Evolutionary conservation across 768 basidiomycete species (phyloP).

Genomic region (Pluteus cervinus): DNA sequence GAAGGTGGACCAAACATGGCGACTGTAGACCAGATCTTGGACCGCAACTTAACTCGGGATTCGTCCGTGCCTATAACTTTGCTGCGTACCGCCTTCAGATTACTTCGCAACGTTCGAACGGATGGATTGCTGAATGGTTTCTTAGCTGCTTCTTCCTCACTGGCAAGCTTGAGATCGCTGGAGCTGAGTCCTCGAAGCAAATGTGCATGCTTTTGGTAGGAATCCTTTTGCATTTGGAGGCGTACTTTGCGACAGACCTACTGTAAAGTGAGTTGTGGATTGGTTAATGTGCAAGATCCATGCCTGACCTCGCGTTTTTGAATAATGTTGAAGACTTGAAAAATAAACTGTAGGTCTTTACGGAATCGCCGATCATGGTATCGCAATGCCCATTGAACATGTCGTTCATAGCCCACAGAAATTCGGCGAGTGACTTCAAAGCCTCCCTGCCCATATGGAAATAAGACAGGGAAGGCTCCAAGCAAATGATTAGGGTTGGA

Average conservation of each 20-base stretch:
- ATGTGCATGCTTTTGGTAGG: slow-evolving; percentile 15
- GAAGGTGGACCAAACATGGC: slow-evolving; percentile 21
- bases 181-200: slow-evolving; percentile 18
- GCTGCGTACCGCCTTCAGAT: slow-evolving; percentile 16
- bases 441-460: slow-evolving; percentile 30
- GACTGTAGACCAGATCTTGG: no score
- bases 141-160: slow-evolving; percentile 25
- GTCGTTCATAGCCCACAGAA: slow-evolving; percentile 20
- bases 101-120: slow-evolving; percentile 16
- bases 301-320: slow-evolving; percentile 23
- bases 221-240: slow-evolving; percentile 23
- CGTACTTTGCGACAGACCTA: slow-evolving; percentile 12
- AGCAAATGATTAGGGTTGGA: slow-evolving; percentile 22
- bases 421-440: slow-evolving; percentile 17
- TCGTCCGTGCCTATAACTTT: slow-evolving; percentile 19
- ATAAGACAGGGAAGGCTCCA: slow-evolving; percentile 24
- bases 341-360: slow-evolving; percentile 19
- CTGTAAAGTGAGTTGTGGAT: no score
- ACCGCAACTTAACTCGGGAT: no score
- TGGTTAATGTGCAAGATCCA: no score
- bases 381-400: slow-evolving; percentile 21
- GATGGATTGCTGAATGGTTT: slow-evolving; percentile 17
- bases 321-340: slow-evolving; percentile 22
- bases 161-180: slow-evolving; percentile 23
- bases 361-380: slow-evolving; percentile 24